These are phyloP conservation scores for Didymella keratinophila DNA, from an alignment of 2,329 filamentous ascomycete genomes.

Conservation along the genomic window DNA sequence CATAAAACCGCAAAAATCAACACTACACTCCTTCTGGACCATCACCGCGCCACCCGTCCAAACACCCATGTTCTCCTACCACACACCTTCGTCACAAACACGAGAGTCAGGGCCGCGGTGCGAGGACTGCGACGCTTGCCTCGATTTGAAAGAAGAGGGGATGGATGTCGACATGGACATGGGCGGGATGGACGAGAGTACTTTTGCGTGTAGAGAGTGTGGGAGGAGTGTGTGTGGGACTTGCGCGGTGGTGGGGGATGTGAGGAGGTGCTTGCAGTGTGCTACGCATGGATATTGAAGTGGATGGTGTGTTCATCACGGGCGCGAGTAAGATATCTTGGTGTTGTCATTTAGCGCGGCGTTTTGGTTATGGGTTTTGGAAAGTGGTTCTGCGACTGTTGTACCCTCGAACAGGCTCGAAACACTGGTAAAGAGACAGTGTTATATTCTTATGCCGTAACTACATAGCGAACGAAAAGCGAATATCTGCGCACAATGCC, in stretches of 20 bases:
- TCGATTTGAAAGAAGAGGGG: constrained; percentile 40
- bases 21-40: constrained; percentile 58
- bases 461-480: not conserved
- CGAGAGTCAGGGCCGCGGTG: constrained; percentile 41
- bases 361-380: constrained; percentile 4
- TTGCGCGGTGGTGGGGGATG: constrained; percentile 52
- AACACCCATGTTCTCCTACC: constrained; percentile 25
- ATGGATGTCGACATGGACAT: constrained; percentile 53
- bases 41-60: constrained; percentile 47
- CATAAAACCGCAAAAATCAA: constrained; percentile 52
- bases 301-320: no score
- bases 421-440: not conserved
- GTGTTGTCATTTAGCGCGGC: constrained; percentile 20
- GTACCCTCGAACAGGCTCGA: not conserved
- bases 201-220: constrained; percentile 51
- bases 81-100: constrained; percentile 20
- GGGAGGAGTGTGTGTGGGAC: constrained; percentile 52
- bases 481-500: not conserved
- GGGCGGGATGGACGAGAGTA: constrained; percentile 35
- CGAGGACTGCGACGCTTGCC: constrained; percentile 54
- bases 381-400: not conserved
- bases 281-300: constrained; percentile 32
- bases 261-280: constrained; percentile 54
- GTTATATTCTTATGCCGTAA: not conserved
- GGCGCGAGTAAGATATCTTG: constrained; percentile 13